A percentile compares a stretch with the other conserved stretches of the same genome.
Conservation (phyloP, 768 basidiomycete genomes). For the Ephemerocybe angulata region DNA sequence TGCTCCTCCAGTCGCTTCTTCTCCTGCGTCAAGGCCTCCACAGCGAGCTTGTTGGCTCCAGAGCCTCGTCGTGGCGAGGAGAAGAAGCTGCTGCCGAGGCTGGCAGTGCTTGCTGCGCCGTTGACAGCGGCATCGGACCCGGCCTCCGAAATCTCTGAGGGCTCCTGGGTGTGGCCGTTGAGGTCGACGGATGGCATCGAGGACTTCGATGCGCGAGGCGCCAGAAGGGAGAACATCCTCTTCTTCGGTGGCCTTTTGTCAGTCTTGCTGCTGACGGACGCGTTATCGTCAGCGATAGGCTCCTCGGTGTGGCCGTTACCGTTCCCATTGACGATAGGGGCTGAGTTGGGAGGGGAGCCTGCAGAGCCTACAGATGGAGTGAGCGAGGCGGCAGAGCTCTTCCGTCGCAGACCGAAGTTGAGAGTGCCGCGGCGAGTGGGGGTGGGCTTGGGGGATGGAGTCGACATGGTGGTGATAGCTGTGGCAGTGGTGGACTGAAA, state of each 20-base stretch:
- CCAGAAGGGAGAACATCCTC: neutral
- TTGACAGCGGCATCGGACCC: neutral
- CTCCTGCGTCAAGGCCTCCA: neutral
- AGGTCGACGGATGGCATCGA: too few relatives aligned
- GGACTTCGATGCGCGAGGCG: neutral
- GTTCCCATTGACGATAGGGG: neutral
- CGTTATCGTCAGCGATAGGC: neutral
- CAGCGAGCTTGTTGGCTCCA: neutral
- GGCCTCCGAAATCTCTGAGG: neutral
- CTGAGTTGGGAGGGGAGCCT: neutral
- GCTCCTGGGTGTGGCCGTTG: neutral
- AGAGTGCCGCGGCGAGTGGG: slow-evolving; percentile 1
- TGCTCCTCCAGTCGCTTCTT: neutral
- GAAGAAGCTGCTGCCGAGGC: neutral
- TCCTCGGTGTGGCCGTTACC: neutral
- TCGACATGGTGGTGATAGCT: neutral
- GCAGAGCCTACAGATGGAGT: neutral
- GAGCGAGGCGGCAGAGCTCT: neutral
- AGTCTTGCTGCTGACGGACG: neutral
- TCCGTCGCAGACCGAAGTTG: neutral
- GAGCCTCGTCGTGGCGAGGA: too few relatives aligned
- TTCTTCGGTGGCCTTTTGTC: neutral
- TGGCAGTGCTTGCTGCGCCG: neutral
- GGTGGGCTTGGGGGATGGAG: neutral
- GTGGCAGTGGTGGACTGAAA: neutral